Evolutionary conservation across 169 alveolate species (phyloP).

Genomic region (Theileria parva): DNA sequence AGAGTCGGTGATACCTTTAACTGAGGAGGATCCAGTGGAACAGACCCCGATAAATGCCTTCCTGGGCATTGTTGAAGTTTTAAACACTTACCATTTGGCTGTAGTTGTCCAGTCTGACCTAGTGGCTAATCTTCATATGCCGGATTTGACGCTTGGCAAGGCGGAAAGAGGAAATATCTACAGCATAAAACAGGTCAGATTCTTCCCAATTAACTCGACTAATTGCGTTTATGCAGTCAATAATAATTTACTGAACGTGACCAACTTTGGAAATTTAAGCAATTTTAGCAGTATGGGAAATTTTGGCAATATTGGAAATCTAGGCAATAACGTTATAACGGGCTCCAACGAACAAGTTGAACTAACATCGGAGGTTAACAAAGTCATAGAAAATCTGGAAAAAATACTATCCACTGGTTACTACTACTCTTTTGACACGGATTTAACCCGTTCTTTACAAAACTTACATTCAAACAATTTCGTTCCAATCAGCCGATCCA

Average conservation of each 20-base stretch:
- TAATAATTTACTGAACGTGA: not conserved
- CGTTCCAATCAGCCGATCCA: slow-evolving; percentile 21
- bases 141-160: slow-evolving; percentile 24
- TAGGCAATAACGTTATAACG: not conserved
- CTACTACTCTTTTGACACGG: slow-evolving; percentile 39
- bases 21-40: slow-evolving; percentile 24
- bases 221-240: not conserved
- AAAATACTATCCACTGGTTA: slow-evolving; percentile 44
- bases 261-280: not conserved
- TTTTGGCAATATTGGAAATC: slow-evolving; percentile 5
- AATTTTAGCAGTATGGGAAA: not conserved
- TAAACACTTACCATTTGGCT: slow-evolving; percentile 32
- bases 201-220: slow-evolving; percentile 27
- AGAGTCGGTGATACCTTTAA: slow-evolving; percentile 31
- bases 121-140: slow-evolving; percentile 39
- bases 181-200: slow-evolving; percentile 29
- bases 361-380: not conserved
- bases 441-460: slow-evolving; percentile 56
- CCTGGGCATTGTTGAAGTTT: slow-evolving; percentile 50
- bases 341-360: not conserved
- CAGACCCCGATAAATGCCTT: slow-evolving; percentile 34
- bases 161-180: slow-evolving; percentile 10
- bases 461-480: slow-evolving; percentile 17
- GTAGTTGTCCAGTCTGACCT: slow-evolving; percentile 38
- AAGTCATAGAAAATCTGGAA: slow-evolving; percentile 17